These are phyloP conservation scores for Cladosporium oxysporum DNA, from an alignment of 2,329 filamentous ascomycete genomes.

Conservation along the genomic window DNA sequence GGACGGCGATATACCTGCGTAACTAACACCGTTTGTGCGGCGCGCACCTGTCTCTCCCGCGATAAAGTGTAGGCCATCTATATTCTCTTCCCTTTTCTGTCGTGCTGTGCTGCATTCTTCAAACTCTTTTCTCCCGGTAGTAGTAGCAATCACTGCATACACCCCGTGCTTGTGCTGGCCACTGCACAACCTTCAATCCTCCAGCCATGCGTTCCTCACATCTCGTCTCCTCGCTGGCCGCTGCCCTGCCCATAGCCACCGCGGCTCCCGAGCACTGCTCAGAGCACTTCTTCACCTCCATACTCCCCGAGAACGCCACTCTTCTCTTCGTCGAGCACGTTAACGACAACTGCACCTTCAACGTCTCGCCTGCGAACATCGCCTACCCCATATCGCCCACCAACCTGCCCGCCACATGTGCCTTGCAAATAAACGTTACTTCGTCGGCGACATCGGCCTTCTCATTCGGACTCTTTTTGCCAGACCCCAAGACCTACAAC, in stretches of 20 bases:
- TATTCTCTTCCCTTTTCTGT: background rate
- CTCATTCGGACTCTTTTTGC: conserved; percentile 38
- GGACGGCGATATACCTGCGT: background rate
- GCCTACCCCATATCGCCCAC: conserved; percentile 45
- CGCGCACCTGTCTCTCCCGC: background rate
- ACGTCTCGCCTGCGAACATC: conserved; percentile 40
- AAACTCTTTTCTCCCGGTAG: background rate
- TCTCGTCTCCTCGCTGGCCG: conserved; percentile 18
- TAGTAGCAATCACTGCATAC: background rate
- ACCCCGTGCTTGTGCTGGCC: conserved; percentile 9
- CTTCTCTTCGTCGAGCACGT: conserved; percentile 40
- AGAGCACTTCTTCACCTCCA: conserved; percentile 35
- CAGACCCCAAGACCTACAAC: conserved; percentile 34
- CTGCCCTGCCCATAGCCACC: conserved; percentile 14
- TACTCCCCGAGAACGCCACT: conserved; percentile 39
- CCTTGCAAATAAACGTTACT: conserved; percentile 35
- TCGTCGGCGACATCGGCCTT: conserved; percentile 33
- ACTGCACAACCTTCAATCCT: background rate
- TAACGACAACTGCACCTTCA: conserved; percentile 41
- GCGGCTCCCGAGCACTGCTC: conserved; percentile 35
- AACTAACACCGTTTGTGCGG: background rate
- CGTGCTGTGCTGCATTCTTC: background rate
- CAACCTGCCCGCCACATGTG: conserved; percentile 35
- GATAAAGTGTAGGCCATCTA: background rate
- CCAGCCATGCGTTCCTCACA: conserved; percentile 15